Percentiles rank a stretch among this genome's conserved stretches.
These are phyloP conservation scores for Trichoderma harzianum DNA, from an alignment of 2,329 filamentous ascomycete species.

Conservation along the genomic window DNA sequence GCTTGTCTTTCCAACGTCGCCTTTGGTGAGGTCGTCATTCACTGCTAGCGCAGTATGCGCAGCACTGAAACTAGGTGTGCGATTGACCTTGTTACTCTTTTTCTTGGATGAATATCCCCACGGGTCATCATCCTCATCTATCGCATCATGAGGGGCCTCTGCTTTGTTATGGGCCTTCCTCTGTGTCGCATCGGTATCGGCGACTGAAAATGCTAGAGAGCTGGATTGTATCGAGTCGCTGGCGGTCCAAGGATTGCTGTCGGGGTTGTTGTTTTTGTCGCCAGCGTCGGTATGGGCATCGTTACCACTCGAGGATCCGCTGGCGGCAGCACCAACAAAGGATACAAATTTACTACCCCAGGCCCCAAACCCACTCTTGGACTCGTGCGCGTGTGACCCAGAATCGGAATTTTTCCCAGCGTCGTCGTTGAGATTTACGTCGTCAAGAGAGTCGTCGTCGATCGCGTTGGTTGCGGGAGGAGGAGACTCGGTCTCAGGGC, in stretches of 20 bases:
- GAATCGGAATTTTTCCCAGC: constrained; percentile 54
- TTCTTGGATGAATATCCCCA: constrained; percentile 41
- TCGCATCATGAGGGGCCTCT: constrained; percentile 27
- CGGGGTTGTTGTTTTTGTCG: constrained; percentile 41
- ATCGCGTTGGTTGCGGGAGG: constrained; percentile 34
- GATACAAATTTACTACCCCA: constrained; percentile 62
- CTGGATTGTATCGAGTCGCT: constrained; percentile 50
- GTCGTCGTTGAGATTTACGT: constrained; percentile 64
- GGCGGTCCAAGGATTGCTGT: constrained; percentile 49
- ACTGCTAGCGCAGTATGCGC: constrained; percentile 17
- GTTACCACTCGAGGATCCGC: constrained; percentile 34
- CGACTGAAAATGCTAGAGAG: constrained; percentile 46
- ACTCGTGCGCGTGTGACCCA: constrained; percentile 47
- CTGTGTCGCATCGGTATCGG: constrained; percentile 41
- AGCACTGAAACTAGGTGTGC: constrained; percentile 27
- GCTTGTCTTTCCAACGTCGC: constrained; percentile 38
- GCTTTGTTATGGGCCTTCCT: constrained; percentile 35
- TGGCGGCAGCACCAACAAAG: constrained; percentile 23
- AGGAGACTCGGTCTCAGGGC: constrained; percentile 25
- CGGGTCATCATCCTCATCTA: constrained; percentile 26
- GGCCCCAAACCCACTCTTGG: constrained; percentile 48
- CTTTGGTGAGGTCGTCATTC: constrained; percentile 24
- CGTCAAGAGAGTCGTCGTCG: constrained; percentile 54
- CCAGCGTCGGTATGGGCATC: constrained; percentile 30
- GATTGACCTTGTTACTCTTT: constrained; percentile 38